Conservation (phyloP, 2,329 filamentous ascomycete species). For the Pseudocercospora eumusae region DNA sequence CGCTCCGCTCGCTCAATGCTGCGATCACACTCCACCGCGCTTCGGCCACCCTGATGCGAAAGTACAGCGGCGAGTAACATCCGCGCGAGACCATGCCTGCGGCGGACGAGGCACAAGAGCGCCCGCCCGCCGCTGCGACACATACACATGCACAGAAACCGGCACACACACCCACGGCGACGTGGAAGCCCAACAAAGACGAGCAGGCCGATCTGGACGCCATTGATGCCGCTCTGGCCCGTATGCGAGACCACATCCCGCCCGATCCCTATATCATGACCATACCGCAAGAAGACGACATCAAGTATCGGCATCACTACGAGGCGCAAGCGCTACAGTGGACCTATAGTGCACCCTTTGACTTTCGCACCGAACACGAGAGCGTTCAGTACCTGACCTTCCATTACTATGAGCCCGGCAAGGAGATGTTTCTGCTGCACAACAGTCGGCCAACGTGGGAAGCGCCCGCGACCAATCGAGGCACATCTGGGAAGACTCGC, state of each 20-base stretch:
- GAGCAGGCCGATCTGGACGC: conserved; percentile 42
- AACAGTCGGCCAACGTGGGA: conserved; percentile 33
- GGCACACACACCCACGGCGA: conserved; percentile 9
- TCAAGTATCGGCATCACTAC: conserved; percentile 47
- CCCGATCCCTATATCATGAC: conserved; percentile 51
- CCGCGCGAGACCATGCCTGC: conserved; percentile 23
- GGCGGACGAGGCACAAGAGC: conserved; percentile 22
- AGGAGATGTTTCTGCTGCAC: conserved; percentile 35
- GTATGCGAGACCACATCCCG: conserved; percentile 47
- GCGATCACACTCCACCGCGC: conserved; percentile 7
- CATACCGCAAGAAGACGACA: conserved; percentile 48
- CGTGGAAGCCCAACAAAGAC: conserved; percentile 29
- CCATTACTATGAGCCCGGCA: conserved; percentile 57
- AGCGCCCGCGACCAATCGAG: conserved; percentile 33
- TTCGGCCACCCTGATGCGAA: conserved; percentile 17
- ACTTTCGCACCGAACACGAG: conserved; percentile 53
- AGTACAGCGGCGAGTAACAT: neutral
- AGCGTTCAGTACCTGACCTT: conserved; percentile 65
- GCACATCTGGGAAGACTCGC: conserved; percentile 30
- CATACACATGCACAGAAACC: conserved; percentile 24
- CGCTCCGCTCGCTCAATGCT: conserved; percentile 16
- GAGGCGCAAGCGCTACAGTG: conserved; percentile 43
- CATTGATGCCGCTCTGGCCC: conserved; percentile 46
- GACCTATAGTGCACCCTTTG: conserved; percentile 55
- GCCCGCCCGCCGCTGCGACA: conserved; percentile 16